phyloP scores from a whole-genome alignment of 2,329 filamentous ascomycete species.

The Tolypocladium sp. region DNA sequence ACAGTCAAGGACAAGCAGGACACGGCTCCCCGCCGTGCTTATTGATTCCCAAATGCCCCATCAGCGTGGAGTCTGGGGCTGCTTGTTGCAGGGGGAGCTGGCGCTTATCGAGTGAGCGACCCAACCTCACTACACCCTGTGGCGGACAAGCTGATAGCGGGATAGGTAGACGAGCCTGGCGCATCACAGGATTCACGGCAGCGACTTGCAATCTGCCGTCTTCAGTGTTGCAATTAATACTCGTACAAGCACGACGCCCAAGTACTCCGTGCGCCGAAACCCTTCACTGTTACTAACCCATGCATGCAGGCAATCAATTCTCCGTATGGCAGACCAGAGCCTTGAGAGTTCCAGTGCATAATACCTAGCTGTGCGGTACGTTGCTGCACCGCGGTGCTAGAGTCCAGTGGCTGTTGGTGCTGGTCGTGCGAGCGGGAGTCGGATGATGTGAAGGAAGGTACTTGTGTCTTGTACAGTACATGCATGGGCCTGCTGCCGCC shows the following conservation, averaged over 20 bases:
- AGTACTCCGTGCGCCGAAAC: neutral
- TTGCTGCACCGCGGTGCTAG: neutral
- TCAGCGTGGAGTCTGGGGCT: neutral
- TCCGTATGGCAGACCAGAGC: neutral
- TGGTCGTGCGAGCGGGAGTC: neutral
- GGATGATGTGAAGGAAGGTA: neutral
- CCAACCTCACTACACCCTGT: neutral
- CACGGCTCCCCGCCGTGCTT: neutral
- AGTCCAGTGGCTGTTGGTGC: neutral
- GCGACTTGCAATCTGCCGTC: neutral
- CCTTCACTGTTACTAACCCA: neutral
- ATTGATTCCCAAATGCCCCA: neutral
- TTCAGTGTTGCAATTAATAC: neutral
- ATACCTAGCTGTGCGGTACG: neutral
- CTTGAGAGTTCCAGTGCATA: neutral
- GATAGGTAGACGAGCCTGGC: neutral
- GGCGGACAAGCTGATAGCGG: neutral
- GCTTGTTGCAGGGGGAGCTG: neutral
- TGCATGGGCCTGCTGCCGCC: slow-evolving; percentile 1
- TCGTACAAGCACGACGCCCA: neutral
- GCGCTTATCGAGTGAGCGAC: neutral
- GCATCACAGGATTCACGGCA: neutral
- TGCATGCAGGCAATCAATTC: slow-evolving; percentile 3
- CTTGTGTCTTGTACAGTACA: neutral
- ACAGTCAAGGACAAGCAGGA: neutral